Percentiles rank a stretch among this genome's conserved stretches.
phyloP scores from a whole-genome alignment of 306 rosid genomes.

The Ziziphus jujuba region DNA sequence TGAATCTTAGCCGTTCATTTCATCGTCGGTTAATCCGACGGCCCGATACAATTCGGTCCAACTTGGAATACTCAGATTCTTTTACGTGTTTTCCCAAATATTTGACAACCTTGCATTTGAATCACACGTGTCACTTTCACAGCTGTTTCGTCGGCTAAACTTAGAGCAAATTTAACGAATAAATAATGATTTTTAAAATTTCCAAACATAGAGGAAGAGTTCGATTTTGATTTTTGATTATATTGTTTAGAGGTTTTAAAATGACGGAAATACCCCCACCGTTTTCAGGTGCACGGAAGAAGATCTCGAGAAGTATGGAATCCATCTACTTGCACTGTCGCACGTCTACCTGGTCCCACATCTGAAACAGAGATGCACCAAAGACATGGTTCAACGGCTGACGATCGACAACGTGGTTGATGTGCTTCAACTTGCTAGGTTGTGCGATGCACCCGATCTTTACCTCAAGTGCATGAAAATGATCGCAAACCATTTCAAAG shows the following conservation, averaged over 20 bases:
- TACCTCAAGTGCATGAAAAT: conserved; percentile 71
- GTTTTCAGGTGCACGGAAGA: conserved; percentile 62
- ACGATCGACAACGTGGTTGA: conserved; percentile 78
- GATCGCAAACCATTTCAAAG: conserved; percentile 53
- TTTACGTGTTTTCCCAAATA: too few species aligned
- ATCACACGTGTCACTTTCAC: too few species aligned
- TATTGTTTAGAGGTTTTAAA: not conserved
- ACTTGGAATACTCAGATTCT: too few species aligned
- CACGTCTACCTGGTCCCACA: conserved; percentile 83
- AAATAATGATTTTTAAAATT: too few species aligned
- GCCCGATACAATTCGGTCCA: too few species aligned
- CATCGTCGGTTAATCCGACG: not conserved
- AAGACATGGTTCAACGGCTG: conserved; percentile 54
- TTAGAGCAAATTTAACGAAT: too few species aligned
- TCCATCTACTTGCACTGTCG: conserved; percentile 76
- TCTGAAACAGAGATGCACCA: conserved; percentile 67
- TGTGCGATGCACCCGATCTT: conserved; percentile 95
- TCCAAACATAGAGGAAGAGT: not conserved
- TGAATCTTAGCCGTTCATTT: not conserved
- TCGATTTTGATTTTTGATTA: not conserved
- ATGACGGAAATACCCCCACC: conserved; percentile 38
- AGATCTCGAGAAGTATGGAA: conserved; percentile 65
- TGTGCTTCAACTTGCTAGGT: conserved; percentile 74
- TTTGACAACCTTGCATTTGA: too few species aligned
- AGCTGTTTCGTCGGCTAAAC: too few species aligned